Percentiles rank a stretch among this genome's conserved stretches.
These are phyloP conservation scores for Diospyros kaki DNA, from an alignment of 148 eudicot species.

Conservation along the genomic window DNA sequence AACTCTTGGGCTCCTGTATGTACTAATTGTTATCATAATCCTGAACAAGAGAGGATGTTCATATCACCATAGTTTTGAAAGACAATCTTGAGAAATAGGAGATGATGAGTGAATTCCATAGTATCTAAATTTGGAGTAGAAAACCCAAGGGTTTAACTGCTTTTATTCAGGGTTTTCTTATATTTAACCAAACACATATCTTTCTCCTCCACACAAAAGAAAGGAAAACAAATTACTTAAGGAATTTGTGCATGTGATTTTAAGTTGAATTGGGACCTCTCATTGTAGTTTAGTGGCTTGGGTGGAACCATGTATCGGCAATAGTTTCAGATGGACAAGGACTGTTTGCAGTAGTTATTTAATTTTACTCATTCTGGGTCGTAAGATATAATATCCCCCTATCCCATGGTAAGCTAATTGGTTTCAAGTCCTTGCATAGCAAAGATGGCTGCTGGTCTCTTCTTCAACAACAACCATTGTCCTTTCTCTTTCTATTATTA, in stretches of 20 bases:
- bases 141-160: slow-evolving; percentile 4
- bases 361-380: not conserved
- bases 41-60: not conserved
- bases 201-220: not conserved
- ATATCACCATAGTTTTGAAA: not conserved
- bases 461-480: not conserved
- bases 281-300: not conserved
- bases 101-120: slow-evolving; percentile 1
- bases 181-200: not conserved
- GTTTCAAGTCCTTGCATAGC: not conserved
- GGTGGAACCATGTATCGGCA: not conserved
- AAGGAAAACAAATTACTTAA: not conserved
- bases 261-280: not conserved
- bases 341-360: not conserved
- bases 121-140: too few relatives aligned
- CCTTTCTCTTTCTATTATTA: not conserved
- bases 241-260: not conserved
- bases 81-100: not conserved
- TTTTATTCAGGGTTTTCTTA: not conserved
- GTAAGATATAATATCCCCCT: not conserved
- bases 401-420: not conserved
- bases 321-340: not conserved
- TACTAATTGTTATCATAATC: not conserved
- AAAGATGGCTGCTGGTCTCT: not conserved
- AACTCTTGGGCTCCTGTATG: not conserved